phyloP scores from a whole-genome alignment of 1,284 basidiomycete genomes.

The Pascua guehoae region DNA sequence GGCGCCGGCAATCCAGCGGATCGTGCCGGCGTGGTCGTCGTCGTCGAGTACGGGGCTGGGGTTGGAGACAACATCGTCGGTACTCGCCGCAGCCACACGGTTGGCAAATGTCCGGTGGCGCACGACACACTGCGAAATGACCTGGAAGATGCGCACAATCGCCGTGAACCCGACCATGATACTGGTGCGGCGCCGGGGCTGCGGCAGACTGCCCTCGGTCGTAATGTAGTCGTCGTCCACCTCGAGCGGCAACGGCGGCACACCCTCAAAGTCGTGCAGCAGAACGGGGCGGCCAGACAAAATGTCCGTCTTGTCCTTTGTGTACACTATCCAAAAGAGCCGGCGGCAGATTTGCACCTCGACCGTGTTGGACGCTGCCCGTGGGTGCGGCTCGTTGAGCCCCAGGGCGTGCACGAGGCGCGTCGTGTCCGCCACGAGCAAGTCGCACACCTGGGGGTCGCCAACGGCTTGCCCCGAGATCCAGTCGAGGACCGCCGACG shows the following conservation, averaged over 20 bases:
- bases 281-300: conserved; percentile 24
- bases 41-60: neutral
- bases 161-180: conserved; percentile 29
- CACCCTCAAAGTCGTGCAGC: conserved; percentile 26
- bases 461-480: conserved; percentile 22
- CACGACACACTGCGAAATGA: conserved; percentile 24
- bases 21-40: neutral
- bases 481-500: conserved; percentile 23
- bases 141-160: conserved; percentile 24
- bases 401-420: conserved; percentile 22
- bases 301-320: conserved; percentile 30
- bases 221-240: conserved; percentile 37
- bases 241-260: conserved; percentile 26
- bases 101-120: conserved; percentile 26
- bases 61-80: neutral
- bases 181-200: conserved; percentile 9
- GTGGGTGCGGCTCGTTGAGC: conserved; percentile 11
- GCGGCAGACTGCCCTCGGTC: conserved; percentile 9
- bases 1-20: conserved; percentile 5
- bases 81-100: neutral
- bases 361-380: conserved; percentile 7
- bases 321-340: conserved; percentile 30
- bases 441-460: conserved; percentile 14
- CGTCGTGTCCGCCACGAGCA: conserved; percentile 21
- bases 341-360: conserved; percentile 24